These are phyloP conservation scores for Hanseniaspora singularis DNA, from an alignment of 805 yeast species.

Conservation along the genomic window DNA sequence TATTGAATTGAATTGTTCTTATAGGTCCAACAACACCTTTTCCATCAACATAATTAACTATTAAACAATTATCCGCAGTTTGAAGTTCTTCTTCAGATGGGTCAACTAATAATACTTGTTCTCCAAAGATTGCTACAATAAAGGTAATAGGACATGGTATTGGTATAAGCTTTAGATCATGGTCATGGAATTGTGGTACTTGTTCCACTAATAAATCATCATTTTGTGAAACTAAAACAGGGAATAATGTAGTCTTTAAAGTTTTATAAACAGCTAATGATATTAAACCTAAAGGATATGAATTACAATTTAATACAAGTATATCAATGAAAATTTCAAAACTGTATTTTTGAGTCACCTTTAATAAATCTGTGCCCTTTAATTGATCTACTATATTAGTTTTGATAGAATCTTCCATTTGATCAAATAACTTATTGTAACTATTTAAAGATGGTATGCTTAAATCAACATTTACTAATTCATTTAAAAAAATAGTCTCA, in stretches of 20 bases:
- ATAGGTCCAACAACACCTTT: slow-evolving; percentile 64
- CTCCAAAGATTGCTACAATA: slow-evolving; percentile 63
- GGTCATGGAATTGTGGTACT: slow-evolving; percentile 83
- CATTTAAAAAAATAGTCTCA: slow-evolving; percentile 23
- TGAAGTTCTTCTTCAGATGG: slow-evolving; percentile 84
- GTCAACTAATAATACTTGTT: slow-evolving; percentile 55
- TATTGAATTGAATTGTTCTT: slow-evolving; percentile 51
- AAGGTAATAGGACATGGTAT: slow-evolving; percentile 56
- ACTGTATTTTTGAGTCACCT: slow-evolving; percentile 60
- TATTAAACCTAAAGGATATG: slow-evolving; percentile 69
- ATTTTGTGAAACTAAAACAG: slow-evolving; percentile 55
- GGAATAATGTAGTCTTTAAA: slow-evolving; percentile 62
- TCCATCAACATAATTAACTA: slow-evolving; percentile 52
- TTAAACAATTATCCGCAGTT: slow-evolving; percentile 72
- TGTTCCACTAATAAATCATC: slow-evolving; percentile 64
- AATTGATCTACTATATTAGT: slow-evolving; percentile 34
- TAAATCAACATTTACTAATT: slow-evolving; percentile 58
- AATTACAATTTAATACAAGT: slow-evolving; percentile 59
- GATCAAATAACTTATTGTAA: slow-evolving; percentile 56
- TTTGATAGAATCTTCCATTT: slow-evolving; percentile 46
- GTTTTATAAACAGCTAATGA: slow-evolving; percentile 78
- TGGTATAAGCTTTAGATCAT: slow-evolving; percentile 53
- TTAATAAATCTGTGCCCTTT: slow-evolving; percentile 38
- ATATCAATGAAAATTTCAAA: slow-evolving; percentile 72
- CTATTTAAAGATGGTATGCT: slow-evolving; percentile 74